These are phyloP conservation scores for Hyaloscypha hepaticicola DNA, from an alignment of 495 filamentous ascomycete species.

Conservation along the genomic window DNA sequence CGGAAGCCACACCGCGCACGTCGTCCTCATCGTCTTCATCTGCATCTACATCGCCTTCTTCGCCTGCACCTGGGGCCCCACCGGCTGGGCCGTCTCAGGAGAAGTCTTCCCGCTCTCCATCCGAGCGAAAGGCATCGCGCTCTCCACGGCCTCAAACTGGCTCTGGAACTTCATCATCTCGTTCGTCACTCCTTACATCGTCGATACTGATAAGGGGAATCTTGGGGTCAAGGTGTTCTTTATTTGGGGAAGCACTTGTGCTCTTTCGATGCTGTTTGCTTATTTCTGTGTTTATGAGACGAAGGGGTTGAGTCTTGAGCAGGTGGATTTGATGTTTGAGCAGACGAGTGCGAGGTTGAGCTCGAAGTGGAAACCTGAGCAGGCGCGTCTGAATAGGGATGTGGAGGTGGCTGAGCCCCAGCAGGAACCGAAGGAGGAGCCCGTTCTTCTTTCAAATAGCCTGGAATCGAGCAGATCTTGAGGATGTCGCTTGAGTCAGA, in stretches of 20 bases:
- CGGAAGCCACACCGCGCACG: constrained; percentile 47
- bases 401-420: no score
- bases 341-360: constrained; percentile 70
- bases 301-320: constrained; percentile 75
- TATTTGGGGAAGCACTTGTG: constrained; percentile 72
- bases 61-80: constrained; percentile 74
- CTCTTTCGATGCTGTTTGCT: constrained; percentile 62
- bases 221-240: constrained; percentile 76
- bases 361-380: constrained; percentile 61
- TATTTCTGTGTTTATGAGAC: constrained; percentile 84
- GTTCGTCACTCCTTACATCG: constrained; percentile 32
- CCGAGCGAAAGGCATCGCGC: constrained; percentile 71
- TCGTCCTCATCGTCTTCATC: constrained; percentile 67
- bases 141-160: constrained; percentile 85
- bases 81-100: constrained; percentile 73
- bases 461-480: no score
- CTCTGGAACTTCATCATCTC: constrained; percentile 39
- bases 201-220: constrained; percentile 38
- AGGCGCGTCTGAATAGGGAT: no score
- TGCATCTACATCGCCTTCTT: constrained; percentile 77
- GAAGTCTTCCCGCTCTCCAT: constrained; percentile 83
- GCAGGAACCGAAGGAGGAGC: no score
- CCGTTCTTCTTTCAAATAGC: no score
- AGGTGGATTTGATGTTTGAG: constrained; percentile 88
- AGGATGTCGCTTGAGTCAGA: no score